Base-by-base conservation (phyloP, 2,329 filamentous ascomycete species). In the Fusarium ramigenum region DNA sequence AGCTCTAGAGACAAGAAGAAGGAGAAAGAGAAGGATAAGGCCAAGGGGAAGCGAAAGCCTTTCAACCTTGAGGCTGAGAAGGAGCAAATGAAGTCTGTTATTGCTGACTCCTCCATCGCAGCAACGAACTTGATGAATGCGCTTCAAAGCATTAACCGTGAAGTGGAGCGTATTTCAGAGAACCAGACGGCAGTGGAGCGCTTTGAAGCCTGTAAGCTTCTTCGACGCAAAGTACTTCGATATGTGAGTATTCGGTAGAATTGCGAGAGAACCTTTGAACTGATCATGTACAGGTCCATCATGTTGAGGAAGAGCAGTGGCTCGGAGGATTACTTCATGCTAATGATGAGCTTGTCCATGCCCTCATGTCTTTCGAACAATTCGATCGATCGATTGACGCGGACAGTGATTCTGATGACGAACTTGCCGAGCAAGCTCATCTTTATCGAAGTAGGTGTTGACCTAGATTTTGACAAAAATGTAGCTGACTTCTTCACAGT, bases 281-380 rank as follows among this genome's bases (percentile, higher is more conserved):
- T 77, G 57, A 70, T 39, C 7, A 44, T 39, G 19, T 4, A 5
- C 62, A 92, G 90, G 97, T 98, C 72, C 94, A 98, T 79, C 89
- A 95, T 57, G 93, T 98, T 18, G 94, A 97, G 80, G 92, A 91
- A 14, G 96, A 98, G 79, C 92, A 98, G 78, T 98, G 93, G 87
- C 91, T 99, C 14, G 96, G 96, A 46, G 92, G 94, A 69, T 87
- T 99, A 9, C 91, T 99, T 23, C 94, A 96, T 78, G 95, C 96
- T 73, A 98, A 99, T 78, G 96, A 99, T 78, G 93, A 97, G 82
- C 91, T 99, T n/a, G 93, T 98, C 44, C 92, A 92, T 70, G 94
- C 95, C 4, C 87, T 99, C 64, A 97, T 97, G 90, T 93, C 95
- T 0, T 99, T 95, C 79, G 96, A 98, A 82, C 93, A 98, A 76